These are phyloP conservation scores for Solanum pinnatisectum DNA, from an alignment of 257 asterid genomes.

Conservation along the genomic window DNA sequence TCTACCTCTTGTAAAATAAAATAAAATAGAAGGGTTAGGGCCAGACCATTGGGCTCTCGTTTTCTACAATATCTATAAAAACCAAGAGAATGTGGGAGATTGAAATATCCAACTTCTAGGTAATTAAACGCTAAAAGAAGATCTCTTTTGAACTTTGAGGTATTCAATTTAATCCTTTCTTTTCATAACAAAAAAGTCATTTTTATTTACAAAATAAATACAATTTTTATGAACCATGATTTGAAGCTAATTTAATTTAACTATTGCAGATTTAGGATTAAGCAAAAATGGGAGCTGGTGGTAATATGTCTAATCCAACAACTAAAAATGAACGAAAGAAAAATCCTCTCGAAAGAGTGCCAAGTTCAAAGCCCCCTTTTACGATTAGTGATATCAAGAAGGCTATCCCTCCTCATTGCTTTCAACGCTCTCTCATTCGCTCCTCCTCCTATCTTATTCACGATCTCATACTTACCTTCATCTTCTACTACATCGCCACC, in stretches of 20 bases:
- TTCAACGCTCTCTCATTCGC: not conserved
- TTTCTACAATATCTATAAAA: not conserved
- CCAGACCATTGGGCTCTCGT: not conserved
- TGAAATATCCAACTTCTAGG: not conserved
- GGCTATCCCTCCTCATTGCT: slow-evolving; percentile 6
- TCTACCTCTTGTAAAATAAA: not conserved
- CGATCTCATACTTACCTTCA: not conserved
- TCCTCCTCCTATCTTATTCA: not conserved
- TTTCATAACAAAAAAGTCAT: too few relatives aligned
- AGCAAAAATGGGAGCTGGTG: not conserved
- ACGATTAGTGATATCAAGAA: not conserved
- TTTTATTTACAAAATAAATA: too few relatives aligned
- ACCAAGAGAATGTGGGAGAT: not conserved
- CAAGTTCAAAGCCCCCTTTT: slow-evolving; percentile 5
- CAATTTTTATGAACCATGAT: too few relatives aligned
- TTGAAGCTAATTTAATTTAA: too few relatives aligned
- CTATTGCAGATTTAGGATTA: too few relatives aligned
- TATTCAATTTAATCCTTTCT: not conserved
- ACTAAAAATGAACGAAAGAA: not conserved
- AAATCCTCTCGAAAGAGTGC: not conserved
- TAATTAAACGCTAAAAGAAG: not conserved
- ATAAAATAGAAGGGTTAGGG: not conserved
- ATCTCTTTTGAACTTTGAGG: not conserved
- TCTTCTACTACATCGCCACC: not conserved
- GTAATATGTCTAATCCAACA: not conserved